These are phyloP conservation scores for Lippia alba DNA, from an alignment of 305 asterid genomes.

Conservation along the genomic window DNA sequence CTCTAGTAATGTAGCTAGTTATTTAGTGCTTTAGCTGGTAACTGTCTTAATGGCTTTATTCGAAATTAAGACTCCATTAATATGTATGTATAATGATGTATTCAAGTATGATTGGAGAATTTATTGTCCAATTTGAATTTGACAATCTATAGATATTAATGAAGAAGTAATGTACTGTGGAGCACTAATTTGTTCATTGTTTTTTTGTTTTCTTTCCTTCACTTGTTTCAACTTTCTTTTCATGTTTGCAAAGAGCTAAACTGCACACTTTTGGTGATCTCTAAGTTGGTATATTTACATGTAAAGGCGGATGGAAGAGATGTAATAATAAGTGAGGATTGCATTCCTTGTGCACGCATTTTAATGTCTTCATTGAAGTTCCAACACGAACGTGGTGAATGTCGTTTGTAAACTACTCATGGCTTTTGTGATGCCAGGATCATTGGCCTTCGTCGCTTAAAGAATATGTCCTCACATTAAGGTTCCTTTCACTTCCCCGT, in stretches of 20 bases:
- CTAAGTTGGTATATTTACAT: neutral
- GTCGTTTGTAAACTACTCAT: slow-evolving; percentile 13
- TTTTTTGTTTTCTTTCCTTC: neutral
- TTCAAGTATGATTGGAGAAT: neutral
- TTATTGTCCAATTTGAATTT: too few relatives aligned
- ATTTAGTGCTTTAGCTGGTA: neutral
- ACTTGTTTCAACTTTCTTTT: too few relatives aligned
- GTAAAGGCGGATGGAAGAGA: too few relatives aligned
- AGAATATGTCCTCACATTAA: slow-evolving; percentile 57
- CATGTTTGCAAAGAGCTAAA: neutral
- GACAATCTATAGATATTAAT: neutral
- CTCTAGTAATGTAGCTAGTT: neutral
- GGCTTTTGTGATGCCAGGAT: slow-evolving; percentile 54
- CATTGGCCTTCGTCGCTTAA: slow-evolving; percentile 89
- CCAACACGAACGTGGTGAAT: slow-evolving; percentile 3
- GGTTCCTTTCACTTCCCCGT: slow-evolving; percentile 75
- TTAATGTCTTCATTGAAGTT: neutral
- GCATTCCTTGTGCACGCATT: slow-evolving; percentile 12
- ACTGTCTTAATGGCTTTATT: neutral
- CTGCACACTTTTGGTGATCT: slow-evolving; percentile 6
- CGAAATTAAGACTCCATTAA: neutral
- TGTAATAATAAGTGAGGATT: too few relatives aligned
- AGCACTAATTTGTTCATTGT: neutral
- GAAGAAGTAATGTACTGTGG: neutral
- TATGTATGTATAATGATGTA: neutral